Percentiles rank a stretch among this genome's conserved stretches.
Evolutionary conservation across 164 flowering plant species (phyloP).

Genomic region (Santalum album): DNA sequence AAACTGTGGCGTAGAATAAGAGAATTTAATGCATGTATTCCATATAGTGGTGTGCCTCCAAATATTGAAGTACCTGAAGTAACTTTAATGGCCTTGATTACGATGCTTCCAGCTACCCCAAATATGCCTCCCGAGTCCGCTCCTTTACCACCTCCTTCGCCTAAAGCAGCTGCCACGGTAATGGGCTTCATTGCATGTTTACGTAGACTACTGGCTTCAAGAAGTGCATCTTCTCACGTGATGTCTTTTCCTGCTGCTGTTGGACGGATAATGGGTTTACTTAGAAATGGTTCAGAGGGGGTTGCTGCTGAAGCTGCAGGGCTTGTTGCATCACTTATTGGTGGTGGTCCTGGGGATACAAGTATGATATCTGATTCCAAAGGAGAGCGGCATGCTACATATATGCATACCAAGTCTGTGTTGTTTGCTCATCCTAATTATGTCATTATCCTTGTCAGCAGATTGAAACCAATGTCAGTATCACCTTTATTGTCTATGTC

Average conservation of each 20-base stretch:
- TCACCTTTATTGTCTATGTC: conserved; percentile 93
- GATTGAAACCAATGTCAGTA: conserved; percentile 87
- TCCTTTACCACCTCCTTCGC: conserved; percentile 95
- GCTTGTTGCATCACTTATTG: conserved; percentile 80
- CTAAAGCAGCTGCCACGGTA: conserved; percentile 97
- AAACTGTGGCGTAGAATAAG: conserved; percentile 95
- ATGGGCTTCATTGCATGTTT: conserved; percentile 88
- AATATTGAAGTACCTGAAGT: conserved; percentile 91
- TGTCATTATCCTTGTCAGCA: conserved; percentile 66
- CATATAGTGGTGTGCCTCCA: conserved; percentile 81
- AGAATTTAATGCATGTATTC: conserved; percentile 93
- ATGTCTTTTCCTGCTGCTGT: conserved; percentile 99
- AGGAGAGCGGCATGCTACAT: conserved; percentile 91
- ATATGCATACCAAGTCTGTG: conserved; percentile 91
- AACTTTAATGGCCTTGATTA: conserved; percentile 89
- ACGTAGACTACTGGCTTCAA: conserved; percentile 77
- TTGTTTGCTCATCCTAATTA: conserved; percentile 68
- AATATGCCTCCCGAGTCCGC: conserved; percentile 88
- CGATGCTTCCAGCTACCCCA: conserved; percentile 94
- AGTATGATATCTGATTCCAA: conserved; percentile 63
- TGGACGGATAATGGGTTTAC: conserved; percentile 93
- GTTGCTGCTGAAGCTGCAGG: conserved; percentile 94
- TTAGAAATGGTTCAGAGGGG: conserved; percentile 98
- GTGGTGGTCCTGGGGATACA: conserved; percentile 89
- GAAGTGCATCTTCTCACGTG: conserved; percentile 91